Evolutionary conservation across 495 filamentous ascomycete genomes (phyloP), one percentile per base, ranked within the genome.

Genomic region (Mycothermus thermophilus): DNA sequence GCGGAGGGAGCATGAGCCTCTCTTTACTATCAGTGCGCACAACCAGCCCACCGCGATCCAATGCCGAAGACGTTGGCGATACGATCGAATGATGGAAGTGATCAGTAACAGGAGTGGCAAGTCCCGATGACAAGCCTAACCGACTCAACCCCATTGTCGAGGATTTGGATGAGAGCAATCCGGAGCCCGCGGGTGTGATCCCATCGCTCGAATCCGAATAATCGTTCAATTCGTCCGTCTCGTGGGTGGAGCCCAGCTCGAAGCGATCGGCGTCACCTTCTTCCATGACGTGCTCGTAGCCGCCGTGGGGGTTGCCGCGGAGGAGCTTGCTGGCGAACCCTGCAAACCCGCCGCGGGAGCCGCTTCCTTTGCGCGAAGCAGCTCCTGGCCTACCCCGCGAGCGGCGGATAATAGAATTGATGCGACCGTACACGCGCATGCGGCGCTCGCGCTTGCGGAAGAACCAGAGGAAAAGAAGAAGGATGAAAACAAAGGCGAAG

Each of bases 241-340:
- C 77, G 20, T 76, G 78, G 27, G 66, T 61, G 12, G 69, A 71
- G 12, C 67, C 71, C 4, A 92, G 66, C 50, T 93, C 86, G 40
- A 86, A 81, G 8, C 79, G 74, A 23, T 67, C 56, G 1, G 49
- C 58, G 3, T 68, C 68, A 8, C 80, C 87, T 39, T 83, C 79
- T 54, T 94, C 85, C 32, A 93, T 58, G 9, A 95, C 79, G 12
- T 83, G 76, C 53, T 94, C 86, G 44, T 94, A 94, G 7, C 71
- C 48, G 2, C 61, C 58, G 4, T 55, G 14, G 11, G 40, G 52
- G 12, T 53, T 44, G 6, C 50, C 57, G 8, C 74, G 64, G 31
- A 76, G 71, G 14, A 83, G 69, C 32, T 83, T 75, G 16, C 57
- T 58, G 15, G 66, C 59, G 11, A 69, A 46, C 15, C 62, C 58